Conservation (phyloP, 768 basidiomycete species). For the Leucocoprinus sp. region DNA sequence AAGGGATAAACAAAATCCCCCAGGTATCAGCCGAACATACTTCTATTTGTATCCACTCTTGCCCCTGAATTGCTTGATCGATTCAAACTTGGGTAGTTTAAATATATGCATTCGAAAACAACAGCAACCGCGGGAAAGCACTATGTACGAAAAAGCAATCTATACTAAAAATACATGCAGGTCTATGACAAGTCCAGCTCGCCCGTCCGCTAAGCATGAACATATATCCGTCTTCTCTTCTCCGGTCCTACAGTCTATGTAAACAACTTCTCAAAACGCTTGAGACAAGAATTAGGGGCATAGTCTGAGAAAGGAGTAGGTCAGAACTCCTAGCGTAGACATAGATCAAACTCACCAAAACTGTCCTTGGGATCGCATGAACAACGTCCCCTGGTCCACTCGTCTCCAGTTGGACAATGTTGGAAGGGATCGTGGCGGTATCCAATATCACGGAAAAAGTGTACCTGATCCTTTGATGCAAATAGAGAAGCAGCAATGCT, state of each 20-base stretch:
- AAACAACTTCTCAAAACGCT: slow-evolving; percentile 31
- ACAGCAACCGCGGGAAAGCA: too few species aligned
- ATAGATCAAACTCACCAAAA: slow-evolving; percentile 44
- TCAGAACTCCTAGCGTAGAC: background rate
- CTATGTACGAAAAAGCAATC: background rate
- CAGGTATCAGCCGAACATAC: too few species aligned
- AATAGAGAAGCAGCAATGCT: slow-evolving; percentile 77
- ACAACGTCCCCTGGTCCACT: slow-evolving; percentile 54
- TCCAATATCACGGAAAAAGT: slow-evolving; percentile 81
- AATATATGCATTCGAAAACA: too few species aligned
- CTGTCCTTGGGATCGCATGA: slow-evolving; percentile 64
- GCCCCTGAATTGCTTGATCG: too few species aligned
- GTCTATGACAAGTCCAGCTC: slow-evolving; percentile 2
- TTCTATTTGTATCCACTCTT: too few species aligned
- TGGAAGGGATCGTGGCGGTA: slow-evolving; percentile 78
- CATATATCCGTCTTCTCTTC: background rate
- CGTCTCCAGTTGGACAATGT: slow-evolving; percentile 56
- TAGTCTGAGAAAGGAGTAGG: slow-evolving; percentile 26
- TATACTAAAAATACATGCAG: background rate
- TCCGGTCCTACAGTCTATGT: slow-evolving; percentile 10
- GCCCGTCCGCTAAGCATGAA: background rate
- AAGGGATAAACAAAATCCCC: too few species aligned
- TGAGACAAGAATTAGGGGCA: slow-evolving; percentile 31
- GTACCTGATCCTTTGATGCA: slow-evolving; percentile 63
- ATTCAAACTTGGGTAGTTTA: too few species aligned